A percentile compares a stretch with the other conserved stretches of the same genome.
These are phyloP conservation scores for Heteromeles arbutifolia DNA, from an alignment of 306 rosid genomes.

Conservation along the genomic window DNA sequence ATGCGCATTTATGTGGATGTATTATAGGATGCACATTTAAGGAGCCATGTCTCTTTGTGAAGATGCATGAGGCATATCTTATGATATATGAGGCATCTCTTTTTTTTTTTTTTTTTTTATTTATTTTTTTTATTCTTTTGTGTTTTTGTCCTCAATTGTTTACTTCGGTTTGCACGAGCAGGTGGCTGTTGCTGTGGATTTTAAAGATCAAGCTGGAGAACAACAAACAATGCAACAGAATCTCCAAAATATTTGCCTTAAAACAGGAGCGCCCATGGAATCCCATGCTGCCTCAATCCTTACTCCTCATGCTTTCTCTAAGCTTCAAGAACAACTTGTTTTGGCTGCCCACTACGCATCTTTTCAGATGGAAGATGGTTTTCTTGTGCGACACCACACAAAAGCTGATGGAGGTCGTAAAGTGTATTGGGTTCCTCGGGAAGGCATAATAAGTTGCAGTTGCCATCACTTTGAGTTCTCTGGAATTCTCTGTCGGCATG, in stretches of 20 bases:
- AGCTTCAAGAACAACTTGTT: conserved; percentile 94
- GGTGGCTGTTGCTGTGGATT: conserved; percentile 94
- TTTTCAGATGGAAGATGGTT: conserved; percentile 76
- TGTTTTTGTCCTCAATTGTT: conserved; percentile 3
- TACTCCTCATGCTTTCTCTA: conserved; percentile 87
- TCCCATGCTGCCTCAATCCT: conserved; percentile 83
- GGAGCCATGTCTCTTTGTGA: no score
- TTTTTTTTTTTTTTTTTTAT: background rate
- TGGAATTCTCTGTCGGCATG: conserved; percentile 86
- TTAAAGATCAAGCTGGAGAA: conserved; percentile 95
- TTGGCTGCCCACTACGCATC: conserved; percentile 96
- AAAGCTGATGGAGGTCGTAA: conserved; percentile 82
- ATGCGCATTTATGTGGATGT: background rate
- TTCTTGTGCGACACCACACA: conserved; percentile 94
- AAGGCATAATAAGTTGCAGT: conserved; percentile 88
- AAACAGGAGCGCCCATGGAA: conserved; percentile 99
- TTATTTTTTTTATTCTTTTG: no score
- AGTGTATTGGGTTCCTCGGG: conserved; percentile 73
- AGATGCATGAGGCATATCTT: background rate
- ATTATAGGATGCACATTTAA: background rate
- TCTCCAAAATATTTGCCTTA: conserved; percentile 88
- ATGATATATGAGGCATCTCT: background rate
- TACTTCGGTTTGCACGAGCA: conserved; percentile 33
- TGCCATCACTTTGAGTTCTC: conserved; percentile 93
- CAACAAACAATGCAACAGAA: conserved; percentile 98